Evolutionary conservation across 768 basidiomycete species (phyloP).

Genomic region (Tricholoma saponaceum): DNA sequence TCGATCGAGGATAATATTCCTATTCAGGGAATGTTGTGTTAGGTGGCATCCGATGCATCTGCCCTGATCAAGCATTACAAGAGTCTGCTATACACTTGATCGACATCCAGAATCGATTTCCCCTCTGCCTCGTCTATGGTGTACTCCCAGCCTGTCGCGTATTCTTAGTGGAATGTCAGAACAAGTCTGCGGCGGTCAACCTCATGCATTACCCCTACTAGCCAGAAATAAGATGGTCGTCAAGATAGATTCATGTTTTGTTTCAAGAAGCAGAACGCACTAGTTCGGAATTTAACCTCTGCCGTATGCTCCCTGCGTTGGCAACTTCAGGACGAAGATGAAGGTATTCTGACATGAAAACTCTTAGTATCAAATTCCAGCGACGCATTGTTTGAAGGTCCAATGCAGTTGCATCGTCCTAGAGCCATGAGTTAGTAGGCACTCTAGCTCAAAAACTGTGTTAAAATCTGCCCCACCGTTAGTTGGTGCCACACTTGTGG

Average conservation of each 20-base stretch:
- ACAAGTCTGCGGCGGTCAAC: background rate
- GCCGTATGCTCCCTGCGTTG: constrained; percentile 22
- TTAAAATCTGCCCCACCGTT: constrained; percentile 39
- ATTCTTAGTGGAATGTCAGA: background rate
- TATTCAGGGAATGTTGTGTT: background rate
- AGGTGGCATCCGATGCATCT: constrained; percentile 33
- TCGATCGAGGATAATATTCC: background rate
- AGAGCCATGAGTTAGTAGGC: background rate
- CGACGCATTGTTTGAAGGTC: constrained; percentile 81
- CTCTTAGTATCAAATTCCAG: constrained; percentile 86
- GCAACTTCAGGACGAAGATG: constrained; percentile 52
- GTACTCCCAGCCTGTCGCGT: background rate
- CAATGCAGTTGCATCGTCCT: constrained; percentile 90
- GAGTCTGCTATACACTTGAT: constrained; percentile 20
- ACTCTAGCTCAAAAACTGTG: background rate
- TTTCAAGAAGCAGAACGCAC: constrained; percentile 30
- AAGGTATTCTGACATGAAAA: constrained; percentile 90
- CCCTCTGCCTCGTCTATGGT: background rate
- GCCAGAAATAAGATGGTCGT: constrained; percentile 2
- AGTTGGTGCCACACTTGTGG: constrained; percentile 88
- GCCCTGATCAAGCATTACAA: constrained; percentile 33
- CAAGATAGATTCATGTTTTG: background rate
- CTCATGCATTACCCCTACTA: constrained; percentile 16
- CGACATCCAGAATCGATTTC: background rate
- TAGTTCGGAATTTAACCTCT: constrained; percentile 41